Evolutionary conservation across 106 monocot species (phyloP).

Genomic region (Dioscorea dumetorum): DNA sequence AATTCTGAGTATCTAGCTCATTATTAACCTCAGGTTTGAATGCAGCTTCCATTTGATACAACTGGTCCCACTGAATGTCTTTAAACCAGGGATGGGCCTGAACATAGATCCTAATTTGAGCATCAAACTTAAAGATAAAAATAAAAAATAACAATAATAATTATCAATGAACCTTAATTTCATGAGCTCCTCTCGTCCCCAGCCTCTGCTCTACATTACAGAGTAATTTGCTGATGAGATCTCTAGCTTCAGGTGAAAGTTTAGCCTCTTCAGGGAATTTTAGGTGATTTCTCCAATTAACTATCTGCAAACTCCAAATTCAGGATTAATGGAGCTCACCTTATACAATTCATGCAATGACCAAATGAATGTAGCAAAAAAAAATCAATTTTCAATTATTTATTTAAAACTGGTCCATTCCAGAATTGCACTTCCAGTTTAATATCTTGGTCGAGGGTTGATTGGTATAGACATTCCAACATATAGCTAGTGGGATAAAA

Average conservation of each 20-base stretch:
- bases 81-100: slow-evolving; percentile 93
- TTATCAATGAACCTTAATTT: slow-evolving; percentile 74
- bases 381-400: too few species aligned
- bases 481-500: too few species aligned
- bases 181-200: slow-evolving; percentile 87
- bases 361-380: too few species aligned
- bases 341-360: too few species aligned
- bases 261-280: slow-evolving; percentile 99
- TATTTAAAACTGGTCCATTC: too few species aligned
- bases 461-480: too few species aligned
- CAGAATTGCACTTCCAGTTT: too few species aligned
- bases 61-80: slow-evolving; percentile 64
- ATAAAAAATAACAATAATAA: neutral
- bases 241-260: slow-evolving; percentile 91
- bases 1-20: slow-evolving; percentile 93
- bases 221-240: slow-evolving; percentile 78
- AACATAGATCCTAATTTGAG: slow-evolving; percentile 5
- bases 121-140: neutral
- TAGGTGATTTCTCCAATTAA: slow-evolving; percentile 92
- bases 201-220: slow-evolving; percentile 97
- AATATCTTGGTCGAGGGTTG: too few species aligned
- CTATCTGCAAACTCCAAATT: slow-evolving; percentile 52
- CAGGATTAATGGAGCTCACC: too few species aligned
- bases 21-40: slow-evolving; percentile 86
- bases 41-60: slow-evolving; percentile 96